Evolutionary conservation across 192 early-diverging fungal genomes (phyloP).

Genomic region (Gorgonomyces haynaldii): DNA sequence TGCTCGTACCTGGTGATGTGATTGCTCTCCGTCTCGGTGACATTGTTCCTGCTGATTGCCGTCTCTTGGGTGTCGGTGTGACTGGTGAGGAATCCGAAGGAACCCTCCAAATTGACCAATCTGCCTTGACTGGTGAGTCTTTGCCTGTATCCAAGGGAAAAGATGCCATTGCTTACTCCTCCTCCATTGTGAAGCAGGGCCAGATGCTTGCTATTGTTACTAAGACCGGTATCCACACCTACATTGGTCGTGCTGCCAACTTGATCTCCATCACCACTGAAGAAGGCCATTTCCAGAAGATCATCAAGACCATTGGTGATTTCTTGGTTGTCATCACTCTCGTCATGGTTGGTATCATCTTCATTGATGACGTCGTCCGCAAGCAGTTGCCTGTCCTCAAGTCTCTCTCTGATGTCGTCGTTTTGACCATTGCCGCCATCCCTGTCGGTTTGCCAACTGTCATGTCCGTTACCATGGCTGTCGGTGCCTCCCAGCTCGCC

Average conservation of each 20-base stretch:
- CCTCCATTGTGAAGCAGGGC: conserved; percentile 88
- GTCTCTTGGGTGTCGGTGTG: conserved; percentile 52
- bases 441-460: conserved; percentile 89
- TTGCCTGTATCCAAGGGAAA: conserved; percentile 78
- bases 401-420: conserved; percentile 57
- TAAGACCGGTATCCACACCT: conserved; percentile 88
- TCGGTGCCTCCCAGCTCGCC: conserved; percentile 79
- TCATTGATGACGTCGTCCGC: conserved; percentile 53
- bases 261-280: conserved; percentile 84
- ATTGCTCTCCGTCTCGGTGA: conserved; percentile 87
- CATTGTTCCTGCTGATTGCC: conserved; percentile 79
- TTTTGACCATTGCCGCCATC: conserved; percentile 86
- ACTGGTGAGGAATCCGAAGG: conserved; percentile 58
- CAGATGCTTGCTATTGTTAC: conserved; percentile 89
- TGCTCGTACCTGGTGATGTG: conserved; percentile 75
- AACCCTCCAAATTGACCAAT: conserved; percentile 79
- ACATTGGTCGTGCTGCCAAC: conserved; percentile 89
- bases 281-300: conserved; percentile 94
- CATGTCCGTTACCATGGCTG: conserved; percentile 87
- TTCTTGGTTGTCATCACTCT: conserved; percentile 72
- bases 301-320: conserved; percentile 86
- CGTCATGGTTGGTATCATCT: conserved; percentile 55
- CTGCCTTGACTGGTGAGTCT: conserved; percentile 88
- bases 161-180: conserved; percentile 78
- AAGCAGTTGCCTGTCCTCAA: conserved; percentile 20